phyloP scores from a whole-genome alignment of 768 basidiomycete genomes.

The Polyporus arcularius region DNA sequence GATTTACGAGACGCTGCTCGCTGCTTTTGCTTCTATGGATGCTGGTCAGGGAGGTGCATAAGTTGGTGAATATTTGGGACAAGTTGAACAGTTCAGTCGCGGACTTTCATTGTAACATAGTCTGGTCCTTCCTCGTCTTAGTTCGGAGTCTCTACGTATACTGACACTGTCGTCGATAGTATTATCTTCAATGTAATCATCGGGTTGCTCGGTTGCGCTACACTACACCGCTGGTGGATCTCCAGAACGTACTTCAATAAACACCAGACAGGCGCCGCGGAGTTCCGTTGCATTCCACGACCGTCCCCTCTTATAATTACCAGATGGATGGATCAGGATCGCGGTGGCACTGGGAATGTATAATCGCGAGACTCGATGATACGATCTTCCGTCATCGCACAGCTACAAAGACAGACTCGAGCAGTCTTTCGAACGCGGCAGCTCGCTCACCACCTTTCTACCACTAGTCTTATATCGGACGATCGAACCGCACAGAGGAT shows the following conservation, averaged over 20 bases:
- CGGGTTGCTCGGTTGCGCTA: no score
- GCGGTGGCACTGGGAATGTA: neutral
- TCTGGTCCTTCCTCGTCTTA: no score
- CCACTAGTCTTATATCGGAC: constrained; percentile 4
- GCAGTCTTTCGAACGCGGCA: constrained; percentile 22
- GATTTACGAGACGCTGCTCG: constrained; percentile 55
- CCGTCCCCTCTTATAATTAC: no score
- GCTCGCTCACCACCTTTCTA: constrained; percentile 34
- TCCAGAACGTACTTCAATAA: neutral
- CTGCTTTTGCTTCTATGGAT: constrained; percentile 15
- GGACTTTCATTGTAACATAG: no score
- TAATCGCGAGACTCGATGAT: constrained; percentile 19
- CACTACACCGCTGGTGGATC: neutral
- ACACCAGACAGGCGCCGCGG: neutral
- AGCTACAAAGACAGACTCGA: neutral
- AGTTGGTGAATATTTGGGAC: neutral
- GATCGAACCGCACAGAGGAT: constrained; percentile 4
- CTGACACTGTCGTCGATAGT: no score
- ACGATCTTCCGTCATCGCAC: constrained; percentile 14
- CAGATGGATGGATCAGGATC: neutral
- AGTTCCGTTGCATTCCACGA: neutral
- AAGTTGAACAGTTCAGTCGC: no score
- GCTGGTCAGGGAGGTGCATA: neutral
- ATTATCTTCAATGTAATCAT: no score
- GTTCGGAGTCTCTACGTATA: no score